These are phyloP conservation scores for Ceratobasidium sp. DNA, from an alignment of 1,284 basidiomycete species.

Conservation along the genomic window DNA sequence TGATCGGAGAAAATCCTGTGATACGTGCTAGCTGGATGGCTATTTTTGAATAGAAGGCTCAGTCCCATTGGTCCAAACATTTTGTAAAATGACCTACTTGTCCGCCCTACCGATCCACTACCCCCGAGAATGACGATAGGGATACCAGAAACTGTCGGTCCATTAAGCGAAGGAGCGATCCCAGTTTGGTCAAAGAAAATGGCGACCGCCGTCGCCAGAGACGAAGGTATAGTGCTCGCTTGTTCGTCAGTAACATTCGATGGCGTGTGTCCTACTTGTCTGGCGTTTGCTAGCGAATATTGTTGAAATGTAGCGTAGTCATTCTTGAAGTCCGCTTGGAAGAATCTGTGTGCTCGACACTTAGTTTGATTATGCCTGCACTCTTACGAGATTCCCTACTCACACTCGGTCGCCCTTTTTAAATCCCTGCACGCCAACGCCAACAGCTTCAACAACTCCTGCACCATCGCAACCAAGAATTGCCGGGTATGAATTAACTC, in stretches of 20 bases:
- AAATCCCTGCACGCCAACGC: conserved; percentile 60
- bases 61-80: too few relatives aligned
- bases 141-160: conserved; percentile 51
- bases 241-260: conserved; percentile 51
- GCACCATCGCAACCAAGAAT: conserved; percentile 65
- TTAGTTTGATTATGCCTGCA: neutral
- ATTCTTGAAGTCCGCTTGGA: conserved; percentile 22
- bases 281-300: neutral
- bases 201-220: conserved; percentile 41
- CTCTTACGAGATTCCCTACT: conserved; percentile 45
- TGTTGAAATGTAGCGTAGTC: conserved; percentile 13
- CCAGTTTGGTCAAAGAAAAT: conserved; percentile 8
- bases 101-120: conserved; percentile 54
- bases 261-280: neutral
- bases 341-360: conserved; percentile 15
- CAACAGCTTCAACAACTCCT: conserved; percentile 63
- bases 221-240: conserved; percentile 50
- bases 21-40: conserved; percentile 44
- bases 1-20: conserved; percentile 48
- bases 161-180: conserved; percentile 45
- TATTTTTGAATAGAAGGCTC: too few relatives aligned
- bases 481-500: conserved; percentile 43
- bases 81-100: conserved; percentile 45
- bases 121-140: conserved; percentile 56
- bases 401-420: conserved; percentile 66